Base-by-base conservation (phyloP, 2,329 filamentous ascomycete genomes). In the Colletotrichum navitas region DNA sequence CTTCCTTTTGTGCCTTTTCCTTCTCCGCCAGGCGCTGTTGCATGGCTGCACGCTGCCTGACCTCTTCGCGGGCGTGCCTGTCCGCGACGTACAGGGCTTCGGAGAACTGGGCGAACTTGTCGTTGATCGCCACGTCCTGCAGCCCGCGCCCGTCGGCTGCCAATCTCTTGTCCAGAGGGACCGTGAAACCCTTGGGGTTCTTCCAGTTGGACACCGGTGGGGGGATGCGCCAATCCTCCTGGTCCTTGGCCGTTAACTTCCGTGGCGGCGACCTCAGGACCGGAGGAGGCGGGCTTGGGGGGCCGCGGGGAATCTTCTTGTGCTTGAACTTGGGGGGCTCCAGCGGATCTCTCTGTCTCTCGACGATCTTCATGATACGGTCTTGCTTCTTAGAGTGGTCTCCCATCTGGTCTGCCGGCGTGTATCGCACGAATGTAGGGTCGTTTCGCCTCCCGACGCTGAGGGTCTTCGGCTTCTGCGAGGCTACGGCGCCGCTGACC, bases 251-350 rank as follows among this genome's bases (percentile, higher is more conserved):
- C 1, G 96, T 99, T 73, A 99, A 87, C 79, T 98, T 99, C 73
- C 96, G 88, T 0, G 96, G 95, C 18, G 96, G 96, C 3, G 94
- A 97, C 81, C 97, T 95, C 90, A 99, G 94, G 60, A 99, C 90
- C 2, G 96, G 96, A 21, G 96, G 94, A 1, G 96, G 96, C 3
- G 96, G 96, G 62, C 93, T 96, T 0, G 95, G 95, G 12, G 96
- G 95, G 45, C 95, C 95, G 76, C 94, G 90, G 12, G 95, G 95
- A 69, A 99, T 97, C 84, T 98, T 97, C 87, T 98, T 98, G 84
- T 98, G 94, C 83, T 98, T 98, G 85, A 98, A 98, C 79, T 98
- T 98, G 2, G 96, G 95, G 1, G 96, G 96, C 79, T 98, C 95
- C 92, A 98, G 93, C 0, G 96, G 96, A 82, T 99, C 96, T 76